Conservation (phyloP, 2,329 filamentous ascomycete species). For the Drechslerella dactyloides region DNA sequence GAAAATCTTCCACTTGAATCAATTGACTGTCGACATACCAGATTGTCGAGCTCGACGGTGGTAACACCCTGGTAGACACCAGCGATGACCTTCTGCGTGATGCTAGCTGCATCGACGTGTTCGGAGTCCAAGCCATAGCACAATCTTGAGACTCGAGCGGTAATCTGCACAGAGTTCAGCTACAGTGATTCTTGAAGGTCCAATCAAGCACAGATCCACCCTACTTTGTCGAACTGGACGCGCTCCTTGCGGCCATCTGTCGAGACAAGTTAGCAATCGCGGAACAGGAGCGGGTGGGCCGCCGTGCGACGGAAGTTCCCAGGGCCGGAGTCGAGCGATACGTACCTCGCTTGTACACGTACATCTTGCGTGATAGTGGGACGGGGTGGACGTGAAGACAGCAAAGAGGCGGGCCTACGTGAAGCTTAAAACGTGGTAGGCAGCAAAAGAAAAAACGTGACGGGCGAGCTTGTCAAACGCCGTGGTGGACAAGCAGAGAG, state of each 20-base stretch:
- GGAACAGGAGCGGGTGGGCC: constrained; percentile 9
- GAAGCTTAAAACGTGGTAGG: constrained; percentile 5
- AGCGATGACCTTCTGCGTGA: constrained; percentile 99
- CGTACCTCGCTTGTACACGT: constrained; percentile 69
- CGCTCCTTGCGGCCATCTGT: constrained; percentile 98
- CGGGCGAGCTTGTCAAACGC: constrained; percentile 12
- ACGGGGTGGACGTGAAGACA: constrained; percentile 6
- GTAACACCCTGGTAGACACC: constrained; percentile 98
- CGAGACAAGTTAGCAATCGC: constrained; percentile 19
- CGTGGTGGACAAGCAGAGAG: background rate
- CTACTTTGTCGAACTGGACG: constrained; percentile 92
- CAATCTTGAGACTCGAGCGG: constrained; percentile 92
- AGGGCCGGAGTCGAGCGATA: constrained; percentile 1
- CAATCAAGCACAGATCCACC: background rate
- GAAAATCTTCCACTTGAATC: constrained; percentile 5
- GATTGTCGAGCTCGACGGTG: constrained; percentile 92
- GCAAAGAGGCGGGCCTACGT: background rate
- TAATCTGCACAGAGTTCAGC: constrained; percentile 67
- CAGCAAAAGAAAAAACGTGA: constrained; percentile 1
- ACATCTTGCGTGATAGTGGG: constrained; percentile 61
- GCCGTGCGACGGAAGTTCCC: constrained; percentile 1
- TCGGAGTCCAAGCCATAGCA: constrained; percentile 96
- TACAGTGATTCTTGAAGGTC: background rate
- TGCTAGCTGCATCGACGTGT: constrained; percentile 96
- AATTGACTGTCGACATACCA: constrained; percentile 67